phyloP scores from a whole-genome alignment of 495 filamentous ascomycete species.

The Talaromyces liani region DNA sequence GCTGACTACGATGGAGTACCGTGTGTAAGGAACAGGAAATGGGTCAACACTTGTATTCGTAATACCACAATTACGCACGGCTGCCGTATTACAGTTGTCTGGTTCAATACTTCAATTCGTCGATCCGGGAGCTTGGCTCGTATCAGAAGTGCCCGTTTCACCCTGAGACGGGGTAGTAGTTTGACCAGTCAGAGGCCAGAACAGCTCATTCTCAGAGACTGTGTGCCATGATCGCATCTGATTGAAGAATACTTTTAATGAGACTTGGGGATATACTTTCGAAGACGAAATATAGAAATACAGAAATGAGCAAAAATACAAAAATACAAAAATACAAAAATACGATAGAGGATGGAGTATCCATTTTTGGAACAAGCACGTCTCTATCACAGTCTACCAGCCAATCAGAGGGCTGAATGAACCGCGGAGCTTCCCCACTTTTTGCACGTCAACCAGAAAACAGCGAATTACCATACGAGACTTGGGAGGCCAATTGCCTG shows the following conservation, averaged over 20 bases:
- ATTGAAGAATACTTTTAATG: not conserved
- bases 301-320: not conserved
- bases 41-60: not conserved
- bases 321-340: not conserved
- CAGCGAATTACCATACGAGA: not conserved
- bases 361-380: not conserved
- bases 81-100: not conserved
- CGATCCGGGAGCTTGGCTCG: not conserved
- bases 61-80: not conserved
- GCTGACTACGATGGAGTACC: not conserved
- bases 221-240: not conserved
- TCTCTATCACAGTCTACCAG: not conserved
- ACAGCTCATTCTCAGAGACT: not conserved
- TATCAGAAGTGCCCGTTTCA: not conserved
- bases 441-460: not conserved
- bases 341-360: not conserved
- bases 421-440: conserved; percentile 1
- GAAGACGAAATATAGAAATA: not conserved
- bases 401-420: not conserved
- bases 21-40: not conserved
- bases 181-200: not conserved
- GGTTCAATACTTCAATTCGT: not conserved
- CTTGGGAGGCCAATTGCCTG: not conserved
- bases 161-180: conserved; percentile 1
- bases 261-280: not conserved